Evolutionary conservation across 176 grass and related monocot genomes (phyloP).

Genomic region (Hordeum vulgare): DNA sequence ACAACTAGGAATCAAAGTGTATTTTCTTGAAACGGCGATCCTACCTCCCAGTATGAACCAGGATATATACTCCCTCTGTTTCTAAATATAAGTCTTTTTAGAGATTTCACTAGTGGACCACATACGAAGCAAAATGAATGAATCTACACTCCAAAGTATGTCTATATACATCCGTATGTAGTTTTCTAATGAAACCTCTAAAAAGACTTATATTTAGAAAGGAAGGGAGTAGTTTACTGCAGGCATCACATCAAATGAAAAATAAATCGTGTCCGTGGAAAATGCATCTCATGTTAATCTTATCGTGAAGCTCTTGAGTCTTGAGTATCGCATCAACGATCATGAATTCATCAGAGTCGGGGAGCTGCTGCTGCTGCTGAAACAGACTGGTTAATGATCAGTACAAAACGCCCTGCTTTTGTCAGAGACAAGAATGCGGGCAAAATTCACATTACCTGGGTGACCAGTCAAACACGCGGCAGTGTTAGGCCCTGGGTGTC

Average conservation of each 20-base stretch:
- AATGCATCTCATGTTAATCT: neutral
- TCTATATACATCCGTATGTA: too few relatives aligned
- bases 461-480: neutral
- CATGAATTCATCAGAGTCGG: neutral
- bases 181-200: too few relatives aligned
- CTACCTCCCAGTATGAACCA: constrained; percentile 1
- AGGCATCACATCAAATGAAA: neutral
- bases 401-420: neutral
- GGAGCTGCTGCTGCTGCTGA: neutral
- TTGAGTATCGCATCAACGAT: neutral
- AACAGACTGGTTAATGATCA: neutral
- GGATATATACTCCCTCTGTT: too few relatives aligned
- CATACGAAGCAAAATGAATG: too few relatives aligned
- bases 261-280: neutral
- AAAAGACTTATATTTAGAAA: too few relatives aligned
- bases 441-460: neutral
- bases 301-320: neutral
- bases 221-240: neutral
- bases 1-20: too few relatives aligned
- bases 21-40: neutral
- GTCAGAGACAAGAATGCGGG: neutral
- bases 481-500: neutral
- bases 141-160: too few relatives aligned
- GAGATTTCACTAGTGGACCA: too few relatives aligned
- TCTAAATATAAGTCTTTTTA: too few relatives aligned